Evolutionary conservation across 805 yeast species (phyloP).

Genomic region (Brettanomyces bruxellensis): DNA sequence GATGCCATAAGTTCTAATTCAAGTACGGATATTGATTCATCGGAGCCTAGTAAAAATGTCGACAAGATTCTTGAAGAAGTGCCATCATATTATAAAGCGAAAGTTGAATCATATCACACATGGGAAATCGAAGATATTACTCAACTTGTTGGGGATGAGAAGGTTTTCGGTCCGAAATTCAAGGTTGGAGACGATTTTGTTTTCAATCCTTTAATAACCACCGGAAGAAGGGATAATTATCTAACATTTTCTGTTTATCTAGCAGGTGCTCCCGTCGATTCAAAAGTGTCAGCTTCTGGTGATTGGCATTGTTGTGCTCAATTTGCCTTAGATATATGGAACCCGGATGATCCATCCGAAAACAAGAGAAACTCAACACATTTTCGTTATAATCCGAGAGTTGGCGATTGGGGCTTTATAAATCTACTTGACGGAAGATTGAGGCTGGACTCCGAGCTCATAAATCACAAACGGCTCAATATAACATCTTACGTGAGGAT

Average conservation of each 20-base stretch:
- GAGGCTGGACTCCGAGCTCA: slow-evolving; percentile 17
- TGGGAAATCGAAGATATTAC: slow-evolving; percentile 31
- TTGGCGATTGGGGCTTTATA: slow-evolving; percentile 95
- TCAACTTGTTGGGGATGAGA: slow-evolving; percentile 24
- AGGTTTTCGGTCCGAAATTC: slow-evolving; percentile 33
- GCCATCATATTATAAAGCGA: slow-evolving; percentile 25
- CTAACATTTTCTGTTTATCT: slow-evolving; percentile 63
- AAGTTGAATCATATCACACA: slow-evolving; percentile 24
- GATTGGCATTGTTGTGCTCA: slow-evolving; percentile 90
- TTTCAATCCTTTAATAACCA: slow-evolving; percentile 70
- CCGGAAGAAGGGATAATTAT: slow-evolving; percentile 54
- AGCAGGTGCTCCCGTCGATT: slow-evolving; percentile 53
- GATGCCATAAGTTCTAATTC: background rate
- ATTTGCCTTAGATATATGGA: slow-evolving; percentile 78
- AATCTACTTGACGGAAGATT: slow-evolving; percentile 56
- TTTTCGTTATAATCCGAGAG: slow-evolving; percentile 68
- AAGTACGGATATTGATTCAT: slow-evolving; percentile 10
- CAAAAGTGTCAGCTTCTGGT: slow-evolving; percentile 21
- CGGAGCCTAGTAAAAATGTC: slow-evolving; percentile 14
- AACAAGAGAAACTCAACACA: slow-evolving; percentile 55
- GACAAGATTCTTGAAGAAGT: slow-evolving; percentile 14
- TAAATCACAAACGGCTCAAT: slow-evolving; percentile 48
- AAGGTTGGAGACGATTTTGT: slow-evolving; percentile 47
- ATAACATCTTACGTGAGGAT: slow-evolving; percentile 71
- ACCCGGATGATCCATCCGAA: slow-evolving; percentile 60